Conservation (phyloP, 1,284 basidiomycete genomes). For the Ustilago sp. region DNA sequence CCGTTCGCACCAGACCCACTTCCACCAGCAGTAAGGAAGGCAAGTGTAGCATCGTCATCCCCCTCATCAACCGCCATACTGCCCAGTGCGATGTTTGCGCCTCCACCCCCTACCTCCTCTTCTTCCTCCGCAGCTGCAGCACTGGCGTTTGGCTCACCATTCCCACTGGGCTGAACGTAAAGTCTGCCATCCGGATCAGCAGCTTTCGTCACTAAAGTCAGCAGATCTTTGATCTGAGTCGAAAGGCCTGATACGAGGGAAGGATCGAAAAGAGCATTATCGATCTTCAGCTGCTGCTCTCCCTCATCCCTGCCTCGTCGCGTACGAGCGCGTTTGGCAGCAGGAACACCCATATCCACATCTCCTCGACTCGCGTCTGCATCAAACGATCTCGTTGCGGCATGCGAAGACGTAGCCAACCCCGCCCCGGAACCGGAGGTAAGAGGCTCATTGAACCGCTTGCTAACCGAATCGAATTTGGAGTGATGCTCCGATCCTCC, state of each 20-base stretch:
- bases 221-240: constrained; percentile 33
- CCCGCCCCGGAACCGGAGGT: background rate
- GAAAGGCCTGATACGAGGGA: constrained; percentile 18
- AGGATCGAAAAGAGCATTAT: constrained; percentile 36
- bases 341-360: constrained; percentile 22
- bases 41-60: constrained; percentile 37
- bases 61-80: constrained; percentile 44
- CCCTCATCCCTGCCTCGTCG: background rate
- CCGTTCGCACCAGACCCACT: background rate
- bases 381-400: constrained; percentile 15
- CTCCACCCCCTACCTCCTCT: background rate
- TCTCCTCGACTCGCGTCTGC: background rate
- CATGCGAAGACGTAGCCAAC: constrained; percentile 16
- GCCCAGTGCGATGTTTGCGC: constrained; percentile 35
- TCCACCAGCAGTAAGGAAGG: constrained; percentile 30
- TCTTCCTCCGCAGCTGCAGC: constrained; percentile 2
- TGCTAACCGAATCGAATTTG: constrained; percentile 48
- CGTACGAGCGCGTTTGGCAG: constrained; percentile 15
- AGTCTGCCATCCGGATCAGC: constrained; percentile 23
- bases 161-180: constrained; percentile 7
- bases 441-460: constrained; percentile 38
- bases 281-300: background rate
- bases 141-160: background rate
- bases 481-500: constrained; percentile 60
- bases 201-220: constrained; percentile 17